These are phyloP conservation scores for Emericellopsis atlantica DNA, from an alignment of 2,329 filamentous ascomycete species.

Conservation along the genomic window DNA sequence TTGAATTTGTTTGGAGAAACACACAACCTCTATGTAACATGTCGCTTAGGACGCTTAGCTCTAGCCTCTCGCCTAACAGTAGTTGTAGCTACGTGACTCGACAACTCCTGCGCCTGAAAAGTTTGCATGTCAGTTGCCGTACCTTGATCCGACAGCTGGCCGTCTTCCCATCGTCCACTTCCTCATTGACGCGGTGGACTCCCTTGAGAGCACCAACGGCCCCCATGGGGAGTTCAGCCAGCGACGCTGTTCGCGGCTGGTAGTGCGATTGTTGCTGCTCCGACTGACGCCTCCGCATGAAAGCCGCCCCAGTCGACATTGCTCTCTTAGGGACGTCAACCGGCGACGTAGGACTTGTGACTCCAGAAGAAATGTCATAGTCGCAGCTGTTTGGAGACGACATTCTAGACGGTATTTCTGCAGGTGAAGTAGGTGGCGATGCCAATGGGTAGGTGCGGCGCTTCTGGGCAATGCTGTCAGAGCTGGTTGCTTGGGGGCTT, in stretches of 20 bases:
- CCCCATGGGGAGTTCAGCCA: no score
- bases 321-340: not conserved
- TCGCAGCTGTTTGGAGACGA: not conserved
- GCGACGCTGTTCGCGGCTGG: not conserved
- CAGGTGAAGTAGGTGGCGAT: not conserved
- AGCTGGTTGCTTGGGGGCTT: not conserved
- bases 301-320: conserved; percentile 2
- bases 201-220: no score
- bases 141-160: conserved; percentile 1
- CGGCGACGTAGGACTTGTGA: not conserved
- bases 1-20: no score
- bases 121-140: conserved; percentile 1
- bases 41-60: no score
- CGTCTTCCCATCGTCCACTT: not conserved
- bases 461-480: not conserved
- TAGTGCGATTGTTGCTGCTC: not conserved
- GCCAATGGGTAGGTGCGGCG: not conserved
- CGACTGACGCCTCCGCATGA: not conserved
- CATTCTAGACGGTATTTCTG: not conserved
- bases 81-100: not conserved
- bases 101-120: conserved; percentile 2
- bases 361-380: no score
- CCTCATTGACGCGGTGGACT: no score
- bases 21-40: no score
- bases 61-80: no score